Evolutionary conservation across 345 rosid genomes (phyloP).

Genomic region (Hirschfeldia incana): DNA sequence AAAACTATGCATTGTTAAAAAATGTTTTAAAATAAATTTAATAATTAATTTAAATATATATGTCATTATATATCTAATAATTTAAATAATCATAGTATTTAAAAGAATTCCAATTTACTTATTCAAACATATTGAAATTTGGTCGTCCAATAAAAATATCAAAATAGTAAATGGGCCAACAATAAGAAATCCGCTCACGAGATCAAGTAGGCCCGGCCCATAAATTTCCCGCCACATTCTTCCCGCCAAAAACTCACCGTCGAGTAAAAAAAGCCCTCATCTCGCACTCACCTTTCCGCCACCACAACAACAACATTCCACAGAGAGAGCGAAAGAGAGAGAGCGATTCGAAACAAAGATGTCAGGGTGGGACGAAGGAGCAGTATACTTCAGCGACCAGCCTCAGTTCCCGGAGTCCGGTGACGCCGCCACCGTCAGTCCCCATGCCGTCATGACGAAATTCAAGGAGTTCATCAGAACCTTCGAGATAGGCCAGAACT

Average conservation of each 20-base stretch:
- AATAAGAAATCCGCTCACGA: background rate
- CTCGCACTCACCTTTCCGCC: background rate
- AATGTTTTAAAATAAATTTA: too few relatives aligned
- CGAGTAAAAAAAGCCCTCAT: background rate
- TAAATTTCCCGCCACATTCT: slow-evolving; percentile 16
- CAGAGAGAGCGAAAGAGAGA: background rate
- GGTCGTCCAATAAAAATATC: too few relatives aligned
- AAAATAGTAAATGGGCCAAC: background rate
- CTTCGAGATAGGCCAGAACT: slow-evolving; percentile 69
- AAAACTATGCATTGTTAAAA: too few relatives aligned
- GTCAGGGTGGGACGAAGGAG: slow-evolving; percentile 97
- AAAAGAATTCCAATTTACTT: too few relatives aligned
- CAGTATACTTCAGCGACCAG: slow-evolving; percentile 89
- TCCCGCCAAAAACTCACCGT: slow-evolving; percentile 30
- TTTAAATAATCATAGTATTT: too few relatives aligned
- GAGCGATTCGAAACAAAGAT: slow-evolving; percentile 37
- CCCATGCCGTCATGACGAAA: slow-evolving; percentile 71
- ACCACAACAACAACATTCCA: background rate
- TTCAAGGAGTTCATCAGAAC: slow-evolving; percentile 89
- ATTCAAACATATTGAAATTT: too few relatives aligned
- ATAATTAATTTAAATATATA: too few relatives aligned
- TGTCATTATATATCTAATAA: too few relatives aligned
- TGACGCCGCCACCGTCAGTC: slow-evolving; percentile 49
- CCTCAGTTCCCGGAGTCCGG: slow-evolving; percentile 79
- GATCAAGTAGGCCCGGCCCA: slow-evolving; percentile 6